Evolutionary conservation across 768 basidiomycete genomes (phyloP).

Genomic region (Xerocomellus amylosporus): DNA sequence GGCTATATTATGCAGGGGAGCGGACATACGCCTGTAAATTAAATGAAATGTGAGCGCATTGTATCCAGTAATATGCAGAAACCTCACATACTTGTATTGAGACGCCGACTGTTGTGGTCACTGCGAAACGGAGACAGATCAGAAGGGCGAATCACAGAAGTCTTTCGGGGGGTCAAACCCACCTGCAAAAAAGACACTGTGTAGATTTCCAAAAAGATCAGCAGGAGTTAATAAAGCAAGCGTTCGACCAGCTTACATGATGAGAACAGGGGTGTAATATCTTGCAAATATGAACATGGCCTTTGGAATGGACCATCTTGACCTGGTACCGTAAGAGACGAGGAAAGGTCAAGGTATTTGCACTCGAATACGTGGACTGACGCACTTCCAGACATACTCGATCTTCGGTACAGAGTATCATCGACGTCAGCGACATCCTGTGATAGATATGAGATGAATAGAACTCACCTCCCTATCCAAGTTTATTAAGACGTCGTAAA

Average conservation of each 20-base stretch:
- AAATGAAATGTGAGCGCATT: no score
- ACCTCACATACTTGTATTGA: background rate
- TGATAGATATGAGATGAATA: no score
- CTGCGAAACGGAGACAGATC: background rate
- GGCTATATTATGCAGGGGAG: background rate
- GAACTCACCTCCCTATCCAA: background rate
- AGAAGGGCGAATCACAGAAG: no score
- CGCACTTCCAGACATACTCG: background rate
- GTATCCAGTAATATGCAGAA: no score
- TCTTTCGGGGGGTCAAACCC: no score
- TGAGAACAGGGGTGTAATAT: background rate
- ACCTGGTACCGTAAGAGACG: background rate
- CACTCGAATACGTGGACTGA: background rate
- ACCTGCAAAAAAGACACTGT: no score
- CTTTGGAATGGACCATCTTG: background rate
- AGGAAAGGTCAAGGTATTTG: background rate
- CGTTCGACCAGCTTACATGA: background rate
- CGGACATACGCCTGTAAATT: background rate
- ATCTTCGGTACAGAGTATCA: background rate
- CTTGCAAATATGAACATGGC: background rate
- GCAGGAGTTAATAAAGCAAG: background rate
- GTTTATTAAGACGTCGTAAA: background rate
- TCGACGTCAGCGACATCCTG: no score
- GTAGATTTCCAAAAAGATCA: background rate
- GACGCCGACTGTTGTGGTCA: background rate